Percentiles rank a stretch among this genome's conserved stretches.
Conservation (phyloP, 345 rosid species). For the Brassica carinata region DNA sequence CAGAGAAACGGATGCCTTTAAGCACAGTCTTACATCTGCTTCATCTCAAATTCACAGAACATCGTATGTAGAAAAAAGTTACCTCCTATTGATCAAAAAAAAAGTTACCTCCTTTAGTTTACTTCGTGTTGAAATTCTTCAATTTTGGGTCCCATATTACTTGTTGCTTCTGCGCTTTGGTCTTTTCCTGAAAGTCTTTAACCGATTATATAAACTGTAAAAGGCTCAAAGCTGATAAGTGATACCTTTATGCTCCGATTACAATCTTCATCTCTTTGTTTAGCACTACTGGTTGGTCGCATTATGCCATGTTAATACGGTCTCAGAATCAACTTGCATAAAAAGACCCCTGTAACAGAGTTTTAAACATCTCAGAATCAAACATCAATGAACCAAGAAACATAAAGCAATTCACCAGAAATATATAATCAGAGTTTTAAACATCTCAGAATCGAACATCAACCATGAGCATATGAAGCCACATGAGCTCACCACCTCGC, state of each 20-base stretch:
- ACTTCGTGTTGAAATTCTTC: conserved; percentile 27
- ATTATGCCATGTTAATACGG: too few species aligned
- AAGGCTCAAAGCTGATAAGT: conserved; percentile 12
- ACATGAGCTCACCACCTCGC: too few species aligned
- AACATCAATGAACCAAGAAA: too few species aligned
- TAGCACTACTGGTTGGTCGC: not conserved
- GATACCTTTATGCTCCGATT: conserved; percentile 19
- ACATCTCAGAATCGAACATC: too few species aligned
- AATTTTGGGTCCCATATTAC: conserved; percentile 33
- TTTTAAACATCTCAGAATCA: too few species aligned
- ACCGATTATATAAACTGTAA: too few species aligned
- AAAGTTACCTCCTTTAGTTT: not conserved
- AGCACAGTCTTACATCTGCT: conserved; percentile 42
- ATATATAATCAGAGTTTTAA: too few species aligned
- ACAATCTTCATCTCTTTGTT: conserved; percentile 1
- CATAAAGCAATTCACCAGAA: too few species aligned
- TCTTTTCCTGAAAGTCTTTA: conserved; percentile 16
- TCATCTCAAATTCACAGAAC: conserved; percentile 43
- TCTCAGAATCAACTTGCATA: too few species aligned
- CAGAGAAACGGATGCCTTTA: conserved; percentile 36
- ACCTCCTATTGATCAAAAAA: not conserved
- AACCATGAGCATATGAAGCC: too few species aligned
- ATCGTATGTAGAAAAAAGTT: conserved; percentile 43
- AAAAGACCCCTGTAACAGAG: too few species aligned
- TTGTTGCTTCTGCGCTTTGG: conserved; percentile 34